Evolutionary conservation across 768 basidiomycete species (phyloP).

Genomic region (Heimioporus sp.): DNA sequence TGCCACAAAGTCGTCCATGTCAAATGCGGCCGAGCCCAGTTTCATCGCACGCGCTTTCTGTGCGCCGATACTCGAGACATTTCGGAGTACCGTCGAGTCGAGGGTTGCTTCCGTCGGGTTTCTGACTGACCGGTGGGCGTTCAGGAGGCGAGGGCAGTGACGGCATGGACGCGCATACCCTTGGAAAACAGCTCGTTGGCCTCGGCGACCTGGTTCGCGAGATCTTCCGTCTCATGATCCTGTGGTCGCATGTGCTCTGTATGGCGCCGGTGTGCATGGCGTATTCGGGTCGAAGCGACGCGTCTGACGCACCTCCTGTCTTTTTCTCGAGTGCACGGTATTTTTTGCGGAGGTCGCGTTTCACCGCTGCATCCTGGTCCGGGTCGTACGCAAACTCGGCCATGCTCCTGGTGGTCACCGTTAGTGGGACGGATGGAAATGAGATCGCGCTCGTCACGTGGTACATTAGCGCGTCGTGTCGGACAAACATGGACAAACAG

Average conservation of each 20-base stretch:
- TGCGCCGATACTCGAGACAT: constrained; percentile 75
- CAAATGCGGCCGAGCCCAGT: constrained; percentile 84
- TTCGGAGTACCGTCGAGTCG: constrained; percentile 79
- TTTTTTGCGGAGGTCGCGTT: constrained; percentile 67
- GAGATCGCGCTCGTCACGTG: constrained; percentile 18
- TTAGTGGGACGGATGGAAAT: background rate
- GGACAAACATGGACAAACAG: constrained; percentile 22
- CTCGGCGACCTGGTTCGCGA: constrained; percentile 52
- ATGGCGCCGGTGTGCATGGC: background rate
- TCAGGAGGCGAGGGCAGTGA: constrained; percentile 1
- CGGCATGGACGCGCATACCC: constrained; percentile 37
- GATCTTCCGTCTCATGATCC: constrained; percentile 54
- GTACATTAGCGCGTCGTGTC: constrained; percentile 22
- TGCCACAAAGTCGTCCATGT: constrained; percentile 85
- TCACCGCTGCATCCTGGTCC: constrained; percentile 80
- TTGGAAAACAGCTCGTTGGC: constrained; percentile 65
- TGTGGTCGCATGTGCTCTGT: constrained; percentile 50
- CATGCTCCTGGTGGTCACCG: background rate
- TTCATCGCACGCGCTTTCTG: constrained; percentile 92
- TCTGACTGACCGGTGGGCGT: constrained; percentile 47
- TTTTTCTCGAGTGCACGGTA: constrained; percentile 66
- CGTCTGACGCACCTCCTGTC: constrained; percentile 54
- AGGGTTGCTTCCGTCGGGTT: constrained; percentile 87
- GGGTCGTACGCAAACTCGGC: constrained; percentile 58
- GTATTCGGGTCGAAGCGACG: background rate